Evolutionary conservation across 371 early-diverging fungal genomes (phyloP).

Genomic region (Parasitella parasitica): DNA sequence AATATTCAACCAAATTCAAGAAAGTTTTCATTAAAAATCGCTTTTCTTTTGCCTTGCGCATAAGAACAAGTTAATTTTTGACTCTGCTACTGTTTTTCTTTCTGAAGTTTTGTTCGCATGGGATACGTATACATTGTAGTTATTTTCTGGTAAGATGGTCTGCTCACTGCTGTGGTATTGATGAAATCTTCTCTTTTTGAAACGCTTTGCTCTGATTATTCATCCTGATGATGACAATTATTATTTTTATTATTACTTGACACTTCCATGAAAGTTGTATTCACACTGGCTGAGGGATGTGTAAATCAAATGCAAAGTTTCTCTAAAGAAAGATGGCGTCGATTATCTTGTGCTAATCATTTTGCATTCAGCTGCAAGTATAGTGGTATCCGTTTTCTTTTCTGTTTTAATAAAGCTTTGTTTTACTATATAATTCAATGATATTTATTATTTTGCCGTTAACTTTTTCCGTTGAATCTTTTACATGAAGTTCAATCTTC

Average conservation of each 20-base stretch:
- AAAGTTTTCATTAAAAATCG: not conserved
- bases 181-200: too few species aligned
- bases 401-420: too few species aligned
- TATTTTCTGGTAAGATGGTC: not conserved
- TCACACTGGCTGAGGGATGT: constrained; percentile 29
- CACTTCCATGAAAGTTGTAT: constrained; percentile 25
- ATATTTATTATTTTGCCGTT: too few species aligned
- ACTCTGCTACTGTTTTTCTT: not conserved
- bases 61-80: not conserved
- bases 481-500: too few species aligned
- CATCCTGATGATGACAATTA: constrained; percentile 18
- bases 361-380: not conserved
- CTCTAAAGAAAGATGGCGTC: not conserved
- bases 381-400: not conserved
- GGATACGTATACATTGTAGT: not conserved
- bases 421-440: too few species aligned
- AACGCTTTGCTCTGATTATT: not conserved
- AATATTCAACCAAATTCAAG: not conserved
- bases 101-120: not conserved
- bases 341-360: not conserved
- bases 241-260: constrained; percentile 8
- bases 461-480: too few species aligned
- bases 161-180: too few species aligned
- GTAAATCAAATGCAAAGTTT: not conserved
- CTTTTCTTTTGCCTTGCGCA: not conserved